Conservation (phyloP, 2,329 filamentous ascomycete genomes). For the Xylariaceae sp. region DNA sequence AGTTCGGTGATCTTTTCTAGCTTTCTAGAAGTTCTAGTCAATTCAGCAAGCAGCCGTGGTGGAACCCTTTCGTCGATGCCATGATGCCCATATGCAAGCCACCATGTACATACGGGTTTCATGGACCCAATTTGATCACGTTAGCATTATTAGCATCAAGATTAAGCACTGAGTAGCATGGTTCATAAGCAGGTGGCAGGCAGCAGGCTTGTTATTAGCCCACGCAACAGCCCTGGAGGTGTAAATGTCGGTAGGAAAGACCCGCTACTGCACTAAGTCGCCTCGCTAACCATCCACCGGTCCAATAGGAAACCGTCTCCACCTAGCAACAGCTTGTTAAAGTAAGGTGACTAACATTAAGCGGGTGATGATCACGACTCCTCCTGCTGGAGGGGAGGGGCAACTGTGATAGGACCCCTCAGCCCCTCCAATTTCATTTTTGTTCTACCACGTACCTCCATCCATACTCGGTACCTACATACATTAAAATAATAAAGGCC, state of each 20-base stretch:
- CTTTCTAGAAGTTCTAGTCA: neutral
- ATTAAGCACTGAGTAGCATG: too few relatives aligned
- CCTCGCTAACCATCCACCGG: neutral
- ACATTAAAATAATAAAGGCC: too few relatives aligned
- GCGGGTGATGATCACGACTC: neutral
- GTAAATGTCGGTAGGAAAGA: neutral
- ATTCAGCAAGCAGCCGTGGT: neutral
- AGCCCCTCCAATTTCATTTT: slow-evolving; percentile 27
- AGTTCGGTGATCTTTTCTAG: too few relatives aligned
- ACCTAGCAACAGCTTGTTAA: neutral
- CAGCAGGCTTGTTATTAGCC: too few relatives aligned
- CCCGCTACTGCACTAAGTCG: neutral
- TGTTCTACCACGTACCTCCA: slow-evolving; percentile 21
- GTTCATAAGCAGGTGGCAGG: too few relatives aligned
- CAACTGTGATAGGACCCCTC: slow-evolving; percentile 1
- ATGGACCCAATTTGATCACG: neutral
- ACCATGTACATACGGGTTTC: neutral
- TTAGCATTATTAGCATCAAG: neutral
- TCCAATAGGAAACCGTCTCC: neutral
- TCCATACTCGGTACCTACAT: neutral
- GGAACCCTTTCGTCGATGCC: neutral
- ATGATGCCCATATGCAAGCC: neutral
- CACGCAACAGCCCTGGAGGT: neutral
- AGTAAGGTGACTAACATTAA: neutral
- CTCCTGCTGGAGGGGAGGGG: slow-evolving; percentile 17